Base-by-base conservation (phyloP, 2,329 filamentous ascomycete species). In the Cladobotryum mycophilum region DNA sequence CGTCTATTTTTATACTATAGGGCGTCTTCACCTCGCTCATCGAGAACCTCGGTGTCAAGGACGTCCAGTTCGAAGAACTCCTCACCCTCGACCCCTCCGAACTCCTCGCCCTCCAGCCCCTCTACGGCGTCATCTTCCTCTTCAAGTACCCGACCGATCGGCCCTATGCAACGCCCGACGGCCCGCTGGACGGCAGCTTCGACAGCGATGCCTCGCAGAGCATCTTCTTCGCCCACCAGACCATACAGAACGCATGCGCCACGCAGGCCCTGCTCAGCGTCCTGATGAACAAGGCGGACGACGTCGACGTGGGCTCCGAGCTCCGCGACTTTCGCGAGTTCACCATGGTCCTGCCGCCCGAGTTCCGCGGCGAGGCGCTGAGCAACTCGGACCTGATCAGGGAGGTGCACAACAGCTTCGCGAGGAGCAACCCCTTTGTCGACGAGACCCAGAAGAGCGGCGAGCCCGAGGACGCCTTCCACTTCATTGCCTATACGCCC, bases 1-100 rank as follows among this genome's bases (percentile, higher is more conserved):
- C 20, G 20, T 43, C 22, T 40, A 49, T 36, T 17, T 30, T 15
- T 1, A 2, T 4, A 14, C 14, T 17, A 9, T 52, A 81, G 91
- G 93, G 93, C 64, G 91, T 99, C 66, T 99, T 99, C 74, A 99
- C 93, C 57, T 96, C 90, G 64, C 83, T 99, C 55, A 87, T 99
- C 65, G 90, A 96, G 59, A 80, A 78, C 62, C 86, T 99, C 55
- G 93, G 93, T 46, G 91, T 95, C 61, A 87, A 91, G 68, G 84
- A 89, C 65, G 89, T 97, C 2, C 93, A 99, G 70, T 97, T 96
- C 67, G 93, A 97, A 74, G 93, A 99, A 74, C 84, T 99, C 57
- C 82, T 96, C 52, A 86, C 88, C 1, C 84, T 99, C 57, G 92
- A 97, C 60, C 76, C 89, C 6, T 82, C 88, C 47, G 79, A 80